These are phyloP conservation scores for Spinellus fusiger DNA, from an alignment of 192 early-diverging fungal species.

Conservation along the genomic window DNA sequence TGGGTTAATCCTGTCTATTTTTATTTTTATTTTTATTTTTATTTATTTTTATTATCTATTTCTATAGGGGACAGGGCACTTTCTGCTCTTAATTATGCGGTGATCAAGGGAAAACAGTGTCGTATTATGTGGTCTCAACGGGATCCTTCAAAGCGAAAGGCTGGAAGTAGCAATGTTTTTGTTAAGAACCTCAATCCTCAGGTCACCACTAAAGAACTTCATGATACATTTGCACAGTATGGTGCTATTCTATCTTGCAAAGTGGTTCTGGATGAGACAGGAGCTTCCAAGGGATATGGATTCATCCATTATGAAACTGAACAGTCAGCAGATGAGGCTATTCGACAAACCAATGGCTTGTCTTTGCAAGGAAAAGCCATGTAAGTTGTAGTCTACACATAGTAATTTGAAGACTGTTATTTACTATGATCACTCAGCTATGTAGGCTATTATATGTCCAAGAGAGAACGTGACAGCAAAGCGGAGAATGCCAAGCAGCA, in stretches of 20 bases:
- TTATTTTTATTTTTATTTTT: neutral
- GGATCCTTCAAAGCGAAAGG: constrained; percentile 70
- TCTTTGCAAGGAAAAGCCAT: constrained; percentile 84
- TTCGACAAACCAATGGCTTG: constrained; percentile 86
- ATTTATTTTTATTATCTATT: neutral
- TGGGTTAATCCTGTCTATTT: constrained; percentile 1
- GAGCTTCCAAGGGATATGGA: constrained; percentile 73
- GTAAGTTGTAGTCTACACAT: constrained; percentile 18
- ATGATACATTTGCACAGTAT: constrained; percentile 87
- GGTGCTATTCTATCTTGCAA: constrained; percentile 85
- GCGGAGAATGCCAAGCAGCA: constrained; percentile 62
- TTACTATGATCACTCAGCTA: constrained; percentile 23
- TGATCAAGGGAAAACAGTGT: constrained; percentile 79
- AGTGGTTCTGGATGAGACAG: constrained; percentile 61
- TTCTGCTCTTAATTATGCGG: constrained; percentile 77
- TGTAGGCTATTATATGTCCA: constrained; percentile 77
- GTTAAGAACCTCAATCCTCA: constrained; percentile 89
- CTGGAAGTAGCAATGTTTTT: constrained; percentile 81
- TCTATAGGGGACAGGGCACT: constrained; percentile 61
- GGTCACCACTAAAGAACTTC: constrained; percentile 87
- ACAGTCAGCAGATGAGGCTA: constrained; percentile 77
- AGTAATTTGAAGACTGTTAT: neutral
- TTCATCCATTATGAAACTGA: constrained; percentile 87
- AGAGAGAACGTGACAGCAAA: constrained; percentile 66
- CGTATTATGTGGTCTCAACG: constrained; percentile 95